Evolutionary conservation across 176 grass and related monocot species (phyloP).

Genomic region (Zea luxurians): DNA sequence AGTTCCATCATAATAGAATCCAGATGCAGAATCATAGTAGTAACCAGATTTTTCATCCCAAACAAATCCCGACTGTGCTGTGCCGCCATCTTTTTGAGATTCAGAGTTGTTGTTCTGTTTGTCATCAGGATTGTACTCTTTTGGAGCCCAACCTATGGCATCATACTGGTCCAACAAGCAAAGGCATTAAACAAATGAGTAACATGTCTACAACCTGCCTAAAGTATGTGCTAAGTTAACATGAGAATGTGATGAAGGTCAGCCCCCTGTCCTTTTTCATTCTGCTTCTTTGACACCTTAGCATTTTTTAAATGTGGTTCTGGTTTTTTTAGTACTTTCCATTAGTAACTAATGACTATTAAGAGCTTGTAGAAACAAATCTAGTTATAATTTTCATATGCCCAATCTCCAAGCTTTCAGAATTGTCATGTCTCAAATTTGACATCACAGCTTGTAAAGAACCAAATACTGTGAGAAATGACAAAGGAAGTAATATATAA

Average conservation of each 20-base stretch:
- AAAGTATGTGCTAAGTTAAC: slow-evolving; percentile 18
- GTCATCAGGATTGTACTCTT: slow-evolving; percentile 88
- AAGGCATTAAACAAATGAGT: slow-evolving; percentile 13
- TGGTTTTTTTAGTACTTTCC: background rate
- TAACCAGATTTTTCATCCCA: slow-evolving; percentile 99
- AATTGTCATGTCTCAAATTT: background rate
- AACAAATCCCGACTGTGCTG: slow-evolving; percentile 85
- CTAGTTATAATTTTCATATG: background rate
- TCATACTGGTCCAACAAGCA: slow-evolving; percentile 67
- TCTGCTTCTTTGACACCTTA: background rate
- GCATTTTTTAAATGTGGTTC: background rate
- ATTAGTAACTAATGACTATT: background rate
- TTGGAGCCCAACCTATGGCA: slow-evolving; percentile 90
- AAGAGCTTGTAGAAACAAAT: background rate
- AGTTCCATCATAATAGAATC: slow-evolving; percentile 99
- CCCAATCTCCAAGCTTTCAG: background rate
- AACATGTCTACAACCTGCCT: slow-evolving; percentile 16
- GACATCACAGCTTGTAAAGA: background rate
- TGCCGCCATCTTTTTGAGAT: slow-evolving; percentile 46
- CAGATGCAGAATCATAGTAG: slow-evolving; percentile 95
- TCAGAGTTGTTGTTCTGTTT: slow-evolving; percentile 52
- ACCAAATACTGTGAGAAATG: background rate
- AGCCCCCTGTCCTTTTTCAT: background rate
- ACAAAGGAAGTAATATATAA: background rate
- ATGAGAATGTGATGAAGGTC: background rate